Evolutionary conservation across 441 rosid species (phyloP), one percentile per base, ranked within the genome.

Genomic region (Jatropha multifida): DNA sequence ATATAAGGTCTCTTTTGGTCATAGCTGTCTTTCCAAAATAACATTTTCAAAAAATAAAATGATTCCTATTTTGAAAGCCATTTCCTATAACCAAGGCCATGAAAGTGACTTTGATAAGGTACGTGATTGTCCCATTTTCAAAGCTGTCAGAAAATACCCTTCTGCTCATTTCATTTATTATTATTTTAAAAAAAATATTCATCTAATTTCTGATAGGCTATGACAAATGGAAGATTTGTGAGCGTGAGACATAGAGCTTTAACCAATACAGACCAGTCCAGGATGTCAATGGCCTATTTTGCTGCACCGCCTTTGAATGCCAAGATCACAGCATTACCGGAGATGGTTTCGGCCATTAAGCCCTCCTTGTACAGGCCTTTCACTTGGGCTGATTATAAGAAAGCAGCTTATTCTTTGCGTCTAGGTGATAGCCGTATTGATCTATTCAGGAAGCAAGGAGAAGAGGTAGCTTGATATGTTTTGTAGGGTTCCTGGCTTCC

Each of bases 361-460:
- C 88, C 85, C 12, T 32, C 59, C 5, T 78, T 86, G 26, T 95
- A 90, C 61, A 79, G 85, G 83, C 83, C 96, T 0, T 93, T 93
- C 84, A 91, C 99, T 14, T 95, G 99, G 98, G 87, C 81, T 0
- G 96, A 93, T 1, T 93, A 87, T 86, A 95, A 95, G 85, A 87
- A 79, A 27, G 73, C 90, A n/a, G 70, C 85, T 0, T 92, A 82
- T 74, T 87, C 98, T 20, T 86, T 88, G 0, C 83, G 91, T 4
- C 97, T 95, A 4, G 94, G 90, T 17, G 98, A 90, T 17, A 80
- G 65, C 56, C 94, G 99, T 15, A 91, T 95, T 12, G 73, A 83
- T 37, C 83, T 86, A 55, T 93, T 91, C 80, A 87, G 74, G 74
- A 68, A 44, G 41, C 55, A 54, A 67, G 64, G 11, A 10, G 69